Conservation (phyloP, 345 rosid species). For the Carallia brachiata region DNA sequence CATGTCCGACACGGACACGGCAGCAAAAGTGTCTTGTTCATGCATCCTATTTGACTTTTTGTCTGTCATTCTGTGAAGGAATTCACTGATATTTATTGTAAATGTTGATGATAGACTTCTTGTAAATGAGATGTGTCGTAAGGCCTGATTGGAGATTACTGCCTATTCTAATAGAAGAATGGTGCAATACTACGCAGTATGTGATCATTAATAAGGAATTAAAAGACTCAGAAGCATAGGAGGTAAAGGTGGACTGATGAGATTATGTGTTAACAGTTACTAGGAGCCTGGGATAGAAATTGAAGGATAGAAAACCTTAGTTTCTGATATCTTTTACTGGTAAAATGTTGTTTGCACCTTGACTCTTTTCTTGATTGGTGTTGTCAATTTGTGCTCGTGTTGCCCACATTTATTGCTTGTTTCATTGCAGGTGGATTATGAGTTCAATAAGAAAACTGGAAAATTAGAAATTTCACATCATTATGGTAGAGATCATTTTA, state of each 20-base stretch:
- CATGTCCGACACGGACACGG: too few species aligned
- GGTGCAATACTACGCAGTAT: background rate
- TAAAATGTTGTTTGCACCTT: background rate
- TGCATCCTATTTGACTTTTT: background rate
- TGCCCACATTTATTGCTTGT: conserved; percentile 3
- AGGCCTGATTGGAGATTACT: background rate
- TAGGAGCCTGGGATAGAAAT: background rate
- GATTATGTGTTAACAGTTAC: background rate
- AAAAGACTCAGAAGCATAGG: background rate
- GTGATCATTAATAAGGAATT: background rate
- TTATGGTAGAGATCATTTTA: conserved; percentile 54
- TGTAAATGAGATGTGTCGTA: background rate
- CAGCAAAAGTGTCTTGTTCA: too few species aligned
- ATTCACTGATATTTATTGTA: background rate
- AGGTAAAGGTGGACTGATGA: background rate
- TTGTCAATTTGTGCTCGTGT: background rate
- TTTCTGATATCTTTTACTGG: background rate
- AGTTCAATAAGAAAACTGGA: conserved; percentile 41
- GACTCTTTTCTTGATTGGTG: background rate
- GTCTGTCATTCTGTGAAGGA: background rate
- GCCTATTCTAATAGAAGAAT: background rate
- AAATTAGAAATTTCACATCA: conserved; percentile 35
- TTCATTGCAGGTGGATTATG: conserved; percentile 69
- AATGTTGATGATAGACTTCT: background rate
- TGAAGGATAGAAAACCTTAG: too few species aligned